phyloP scores from a whole-genome alignment of 139 green algal genomes.

The Yamagishiella unicocca region DNA sequence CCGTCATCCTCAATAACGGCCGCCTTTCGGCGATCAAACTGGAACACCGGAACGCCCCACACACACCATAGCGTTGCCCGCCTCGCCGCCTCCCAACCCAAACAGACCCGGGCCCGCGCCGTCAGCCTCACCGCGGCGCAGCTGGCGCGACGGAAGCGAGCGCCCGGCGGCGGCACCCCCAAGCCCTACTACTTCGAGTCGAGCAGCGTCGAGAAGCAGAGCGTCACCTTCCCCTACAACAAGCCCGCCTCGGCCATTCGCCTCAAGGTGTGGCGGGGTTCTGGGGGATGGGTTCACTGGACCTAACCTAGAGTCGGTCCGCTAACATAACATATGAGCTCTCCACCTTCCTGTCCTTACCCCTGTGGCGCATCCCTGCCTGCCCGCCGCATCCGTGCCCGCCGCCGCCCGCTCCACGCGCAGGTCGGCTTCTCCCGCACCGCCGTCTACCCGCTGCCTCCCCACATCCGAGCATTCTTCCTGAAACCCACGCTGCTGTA shows the following conservation, averaged over 20 bases:
- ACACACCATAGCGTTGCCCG: too few species aligned
- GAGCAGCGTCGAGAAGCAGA: conserved; percentile 38
- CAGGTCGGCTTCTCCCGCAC: conserved; percentile 67
- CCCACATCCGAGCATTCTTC: conserved; percentile 66
- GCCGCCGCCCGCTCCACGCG: background rate
- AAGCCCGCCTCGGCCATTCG: conserved; percentile 57
- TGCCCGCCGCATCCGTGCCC: background rate
- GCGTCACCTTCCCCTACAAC: conserved; percentile 62
- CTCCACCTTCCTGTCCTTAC: too few species aligned
- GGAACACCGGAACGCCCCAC: too few species aligned
- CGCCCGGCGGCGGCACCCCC: background rate
- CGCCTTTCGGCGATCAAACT: too few species aligned
- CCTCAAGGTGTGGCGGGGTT: conserved; percentile 57
- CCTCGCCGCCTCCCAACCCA: background rate
- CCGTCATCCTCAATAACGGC: too few species aligned
- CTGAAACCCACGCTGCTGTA: conserved; percentile 72
- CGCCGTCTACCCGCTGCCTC: conserved; percentile 63
- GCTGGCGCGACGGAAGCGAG: background rate
- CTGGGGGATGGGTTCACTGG: background rate
- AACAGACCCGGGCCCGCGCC: background rate
- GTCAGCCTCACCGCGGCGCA: background rate
- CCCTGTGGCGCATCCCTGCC: too few species aligned
- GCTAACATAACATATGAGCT: background rate
- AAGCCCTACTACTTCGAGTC: conserved; percentile 38
- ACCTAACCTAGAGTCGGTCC: background rate